Evolutionary conservation across 163 green algal species (phyloP).

Genomic region (Chloromonas sp.): DNA sequence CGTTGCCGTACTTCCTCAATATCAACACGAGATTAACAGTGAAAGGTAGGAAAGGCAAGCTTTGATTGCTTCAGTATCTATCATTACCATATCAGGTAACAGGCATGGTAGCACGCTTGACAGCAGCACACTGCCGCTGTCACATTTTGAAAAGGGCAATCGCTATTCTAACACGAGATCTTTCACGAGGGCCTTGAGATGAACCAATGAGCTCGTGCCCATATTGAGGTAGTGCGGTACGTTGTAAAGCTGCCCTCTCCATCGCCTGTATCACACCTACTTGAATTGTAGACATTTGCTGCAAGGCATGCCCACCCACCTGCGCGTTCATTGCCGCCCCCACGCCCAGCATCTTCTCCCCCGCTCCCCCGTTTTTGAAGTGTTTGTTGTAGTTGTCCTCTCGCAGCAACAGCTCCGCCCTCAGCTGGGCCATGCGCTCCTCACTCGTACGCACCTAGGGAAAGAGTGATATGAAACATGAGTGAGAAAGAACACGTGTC

Average conservation of each 20-base stretch:
- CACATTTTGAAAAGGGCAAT: not conserved
- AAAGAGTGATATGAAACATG: no score
- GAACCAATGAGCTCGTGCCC: not conserved
- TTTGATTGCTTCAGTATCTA: no score
- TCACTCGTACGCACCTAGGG: constrained; percentile 28
- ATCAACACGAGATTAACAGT: no score
- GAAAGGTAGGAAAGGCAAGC: no score
- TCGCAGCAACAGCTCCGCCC: constrained; percentile 44
- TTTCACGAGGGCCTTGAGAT: not conserved
- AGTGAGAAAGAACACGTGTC: no score
- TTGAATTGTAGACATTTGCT: not conserved
- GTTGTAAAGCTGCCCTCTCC: no score
- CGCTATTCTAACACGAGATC: not conserved
- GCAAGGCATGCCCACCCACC: constrained; percentile 12
- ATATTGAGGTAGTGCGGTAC: not conserved
- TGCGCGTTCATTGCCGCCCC: constrained; percentile 33
- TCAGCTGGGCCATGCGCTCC: constrained; percentile 42
- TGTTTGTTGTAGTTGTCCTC: constrained; percentile 66
- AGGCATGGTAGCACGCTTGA: no score
- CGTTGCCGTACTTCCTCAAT: no score
- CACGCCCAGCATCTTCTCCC: constrained; percentile 43
- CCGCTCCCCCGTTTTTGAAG: constrained; percentile 55
- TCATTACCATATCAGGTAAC: no score
- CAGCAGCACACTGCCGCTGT: no score
- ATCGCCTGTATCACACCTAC: not conserved